phyloP scores from a whole-genome alignment of 805 yeast species.

The Yamadazyma tumulicola region DNA sequence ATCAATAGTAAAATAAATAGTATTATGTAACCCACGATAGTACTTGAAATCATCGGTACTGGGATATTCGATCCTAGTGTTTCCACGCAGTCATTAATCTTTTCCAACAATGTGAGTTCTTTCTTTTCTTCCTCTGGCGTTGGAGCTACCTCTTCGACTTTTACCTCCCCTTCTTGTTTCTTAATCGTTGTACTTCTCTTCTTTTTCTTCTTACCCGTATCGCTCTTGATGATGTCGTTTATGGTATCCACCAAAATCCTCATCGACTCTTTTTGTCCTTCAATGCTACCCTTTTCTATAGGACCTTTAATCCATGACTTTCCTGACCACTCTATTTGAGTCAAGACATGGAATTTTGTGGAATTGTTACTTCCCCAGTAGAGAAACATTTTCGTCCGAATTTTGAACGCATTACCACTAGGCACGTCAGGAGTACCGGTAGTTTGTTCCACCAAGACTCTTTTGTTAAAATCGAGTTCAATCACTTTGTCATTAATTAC shows the following conservation, averaged over 20 bases:
- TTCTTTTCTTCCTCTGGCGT: conserved; percentile 13
- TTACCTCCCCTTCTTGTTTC: conserved; percentile 11
- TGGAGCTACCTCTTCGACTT: conserved; percentile 2
- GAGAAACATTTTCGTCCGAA: conserved; percentile 53
- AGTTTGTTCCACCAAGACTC: conserved; percentile 49
- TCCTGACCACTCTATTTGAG: conserved; percentile 65
- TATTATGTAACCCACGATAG: conserved; percentile 20
- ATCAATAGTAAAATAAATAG: conserved; percentile 15
- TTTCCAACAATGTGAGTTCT: conserved; percentile 14
- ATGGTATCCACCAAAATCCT: conserved; percentile 46
- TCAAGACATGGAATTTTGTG: conserved; percentile 52
- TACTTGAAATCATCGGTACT: conserved; percentile 22
- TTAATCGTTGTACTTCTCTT: conserved; percentile 11
- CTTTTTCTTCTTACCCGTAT: conserved; percentile 5
- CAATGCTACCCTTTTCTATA: conserved; percentile 69
- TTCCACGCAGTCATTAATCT: conserved; percentile 18
- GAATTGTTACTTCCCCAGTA: conserved; percentile 61
- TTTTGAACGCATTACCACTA: conserved; percentile 64
- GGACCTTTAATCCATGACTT: conserved; percentile 77
- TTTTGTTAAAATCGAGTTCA: conserved; percentile 45
- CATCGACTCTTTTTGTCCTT: conserved; percentile 66
- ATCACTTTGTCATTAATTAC: conserved; percentile 58
- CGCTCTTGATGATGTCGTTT: conserved; percentile 28
- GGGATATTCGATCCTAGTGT: conserved; percentile 24
- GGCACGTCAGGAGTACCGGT: conserved; percentile 84